A percentile compares a stretch with the other conserved stretches of the same genome.
These are phyloP conservation scores for Durio zibethinus DNA, from an alignment of 345 rosid genomes.

Conservation along the genomic window DNA sequence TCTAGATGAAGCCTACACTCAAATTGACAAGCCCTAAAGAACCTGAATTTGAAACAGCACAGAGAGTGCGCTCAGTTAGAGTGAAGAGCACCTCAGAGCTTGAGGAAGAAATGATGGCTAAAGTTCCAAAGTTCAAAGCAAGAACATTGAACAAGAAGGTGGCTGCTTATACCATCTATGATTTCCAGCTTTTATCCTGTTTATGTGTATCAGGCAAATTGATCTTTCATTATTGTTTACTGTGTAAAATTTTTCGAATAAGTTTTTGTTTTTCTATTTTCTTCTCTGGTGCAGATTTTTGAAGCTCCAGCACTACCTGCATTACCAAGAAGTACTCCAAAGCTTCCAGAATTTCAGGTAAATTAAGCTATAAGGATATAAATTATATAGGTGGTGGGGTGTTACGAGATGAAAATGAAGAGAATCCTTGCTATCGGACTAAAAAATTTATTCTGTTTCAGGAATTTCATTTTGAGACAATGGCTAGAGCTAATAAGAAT, in stretches of 20 bases:
- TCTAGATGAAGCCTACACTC: constrained; percentile 60
- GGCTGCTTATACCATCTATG: background rate
- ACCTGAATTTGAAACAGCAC: constrained; percentile 89
- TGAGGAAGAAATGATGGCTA: constrained; percentile 98
- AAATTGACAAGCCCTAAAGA: constrained; percentile 90
- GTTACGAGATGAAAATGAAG: background rate
- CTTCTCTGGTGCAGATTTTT: constrained; percentile 48
- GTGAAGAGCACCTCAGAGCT: constrained; percentile 89
- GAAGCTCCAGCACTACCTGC: constrained; percentile 66
- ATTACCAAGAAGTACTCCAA: constrained; percentile 65
- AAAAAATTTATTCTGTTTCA: constrained; percentile 24
- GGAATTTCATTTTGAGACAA: constrained; percentile 91
- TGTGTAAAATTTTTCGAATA: background rate
- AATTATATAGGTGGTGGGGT: background rate
- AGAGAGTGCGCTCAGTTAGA: constrained; percentile 69
- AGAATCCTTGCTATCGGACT: background rate
- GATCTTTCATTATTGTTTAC: background rate
- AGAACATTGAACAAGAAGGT: constrained; percentile 97
- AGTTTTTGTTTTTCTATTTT: background rate
- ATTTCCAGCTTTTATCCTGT: background rate
- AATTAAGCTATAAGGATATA: background rate
- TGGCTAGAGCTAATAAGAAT: constrained; percentile 73
- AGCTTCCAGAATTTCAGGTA: constrained; percentile 84
- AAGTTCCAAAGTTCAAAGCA: constrained; percentile 96
- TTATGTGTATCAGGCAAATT: background rate